Conservation (phyloP, 306 rosid genomes). For the Citrullus amarus region DNA sequence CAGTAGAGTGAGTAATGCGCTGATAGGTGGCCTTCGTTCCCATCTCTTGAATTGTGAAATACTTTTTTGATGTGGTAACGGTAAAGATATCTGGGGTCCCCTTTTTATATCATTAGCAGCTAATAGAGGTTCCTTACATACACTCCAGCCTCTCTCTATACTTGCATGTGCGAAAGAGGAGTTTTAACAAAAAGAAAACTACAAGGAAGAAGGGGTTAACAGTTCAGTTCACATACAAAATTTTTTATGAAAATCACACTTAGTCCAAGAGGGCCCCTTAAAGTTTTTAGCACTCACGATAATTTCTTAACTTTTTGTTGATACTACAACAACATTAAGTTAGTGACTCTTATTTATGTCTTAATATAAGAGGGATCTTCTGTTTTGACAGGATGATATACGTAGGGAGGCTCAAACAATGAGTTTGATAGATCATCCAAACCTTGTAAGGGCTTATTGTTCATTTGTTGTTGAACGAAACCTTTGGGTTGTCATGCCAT, state of each 20-base stretch:
- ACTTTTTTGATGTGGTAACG: not conserved
- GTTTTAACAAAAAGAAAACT: not conserved
- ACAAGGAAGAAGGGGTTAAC: not conserved
- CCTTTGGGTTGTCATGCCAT: conserved; percentile 96
- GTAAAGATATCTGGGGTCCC: not conserved
- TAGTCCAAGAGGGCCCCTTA: not conserved
- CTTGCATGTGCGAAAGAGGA: not conserved
- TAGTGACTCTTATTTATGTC: not conserved
- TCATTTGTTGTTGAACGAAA: conserved; percentile 75
- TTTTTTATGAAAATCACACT: not conserved
- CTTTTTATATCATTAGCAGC: not conserved
- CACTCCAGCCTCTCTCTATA: not conserved
- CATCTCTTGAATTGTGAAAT: not conserved
- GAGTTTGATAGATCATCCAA: conserved; percentile 84
- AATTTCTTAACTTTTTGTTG: not conserved
- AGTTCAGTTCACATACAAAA: not conserved
- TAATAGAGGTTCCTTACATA: not conserved
- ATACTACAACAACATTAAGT: not conserved
- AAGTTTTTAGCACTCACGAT: not conserved
- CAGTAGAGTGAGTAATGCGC: not conserved
- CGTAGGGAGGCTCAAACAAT: conserved; percentile 89
- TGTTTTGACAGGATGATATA: conserved; percentile 48
- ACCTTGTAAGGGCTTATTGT: conserved; percentile 69
- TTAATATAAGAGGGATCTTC: not conserved
- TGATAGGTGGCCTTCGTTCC: not conserved